Percentiles rank a stretch among this genome's conserved stretches.
These are phyloP conservation scores for Tremella fuciformis DNA, from an alignment of 768 basidiomycete species.

Conservation along the genomic window DNA sequence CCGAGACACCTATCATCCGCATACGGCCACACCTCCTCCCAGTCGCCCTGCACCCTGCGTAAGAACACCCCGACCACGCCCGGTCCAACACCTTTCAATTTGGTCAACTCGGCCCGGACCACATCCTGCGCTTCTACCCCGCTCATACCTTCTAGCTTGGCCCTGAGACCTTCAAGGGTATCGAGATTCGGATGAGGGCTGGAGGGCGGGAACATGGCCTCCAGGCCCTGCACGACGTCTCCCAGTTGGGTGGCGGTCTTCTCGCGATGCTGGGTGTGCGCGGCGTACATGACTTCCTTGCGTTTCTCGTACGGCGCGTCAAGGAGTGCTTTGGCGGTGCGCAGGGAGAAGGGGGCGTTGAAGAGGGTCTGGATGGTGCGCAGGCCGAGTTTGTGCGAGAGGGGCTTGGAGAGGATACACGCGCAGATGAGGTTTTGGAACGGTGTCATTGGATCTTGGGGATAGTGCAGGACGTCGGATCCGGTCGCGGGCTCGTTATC, in stretches of 20 bases:
- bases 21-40: conserved; percentile 44
- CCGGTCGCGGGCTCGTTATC: not conserved
- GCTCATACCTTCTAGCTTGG: conserved; percentile 15
- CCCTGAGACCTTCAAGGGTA: conserved; percentile 20
- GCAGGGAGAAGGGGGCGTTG: conserved; percentile 34
- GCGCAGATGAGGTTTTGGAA: conserved; percentile 38
- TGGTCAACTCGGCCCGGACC: conserved; percentile 23
- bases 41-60: conserved; percentile 37
- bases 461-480: conserved; percentile 28
- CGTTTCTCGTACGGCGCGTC: conserved; percentile 30
- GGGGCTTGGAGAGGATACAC: conserved; percentile 36
- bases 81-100: conserved; percentile 40
- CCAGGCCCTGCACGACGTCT: conserved; percentile 30
- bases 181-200: conserved; percentile 18
- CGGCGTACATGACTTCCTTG: conserved; percentile 31
- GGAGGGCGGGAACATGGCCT: conserved; percentile 11
- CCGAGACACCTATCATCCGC: conserved; percentile 33
- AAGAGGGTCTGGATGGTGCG: conserved; percentile 39
- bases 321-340: conserved; percentile 22
- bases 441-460: conserved; percentile 36
- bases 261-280: conserved; percentile 42
- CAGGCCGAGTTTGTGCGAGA: conserved; percentile 39
- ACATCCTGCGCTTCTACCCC: conserved; percentile 24
- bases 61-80: conserved; percentile 39
- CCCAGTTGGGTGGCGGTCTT: conserved; percentile 35